Base-by-base conservation (phyloP, 352 stramenopile species). In the Thalassiosira livingstoniorum region DNA sequence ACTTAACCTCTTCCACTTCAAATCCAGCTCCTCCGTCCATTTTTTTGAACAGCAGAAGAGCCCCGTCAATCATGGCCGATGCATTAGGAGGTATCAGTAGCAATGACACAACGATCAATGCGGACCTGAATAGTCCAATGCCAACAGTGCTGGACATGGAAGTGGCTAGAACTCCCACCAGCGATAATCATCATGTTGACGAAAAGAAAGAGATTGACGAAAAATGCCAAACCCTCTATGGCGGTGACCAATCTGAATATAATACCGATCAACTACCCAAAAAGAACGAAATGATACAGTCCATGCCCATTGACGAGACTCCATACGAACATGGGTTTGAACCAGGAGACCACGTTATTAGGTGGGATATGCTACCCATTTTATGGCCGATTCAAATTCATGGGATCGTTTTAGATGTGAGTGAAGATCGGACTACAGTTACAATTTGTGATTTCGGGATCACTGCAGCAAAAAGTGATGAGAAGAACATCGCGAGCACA, bases 351-450 rank as follows among this genome's bases (percentile, higher is more conserved):
- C 75, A 83, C 34, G 68, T 83, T 25, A 73, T 77, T 55, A 57
- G 75, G 45, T 83, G 75, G 75, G 65, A 77, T 5, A 77, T 78
- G 66, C 68, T 73, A 0, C 75, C 75, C 1, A 75, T 81, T 37
- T 54, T 81, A 37, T 81, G 64, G 23, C 73, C 73, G 27, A 83
- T 83, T 58, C 75, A 83, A 64, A 83, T 83, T 53, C 67, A 83
- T 57, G 75, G 75, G 18, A 83, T 83, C 21, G 75, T 83, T 23
- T 29, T 83, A 5, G 58, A 83, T 57, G 75, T 57, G 5, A 60
- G 66, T 15, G 65, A 73, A 32, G 65, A 79, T 42, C 42, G 43
- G 54, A 76, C 57, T 0, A 63, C 57, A 37, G 29, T 83, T 4
- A 72, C 66, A 4, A 72, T 83, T 62, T 62, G 51, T 34, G 75